These are phyloP conservation scores for Debaryomycetaceae sp. DNA, from an alignment of 1,139 yeast species.

Conservation along the genomic window DNA sequence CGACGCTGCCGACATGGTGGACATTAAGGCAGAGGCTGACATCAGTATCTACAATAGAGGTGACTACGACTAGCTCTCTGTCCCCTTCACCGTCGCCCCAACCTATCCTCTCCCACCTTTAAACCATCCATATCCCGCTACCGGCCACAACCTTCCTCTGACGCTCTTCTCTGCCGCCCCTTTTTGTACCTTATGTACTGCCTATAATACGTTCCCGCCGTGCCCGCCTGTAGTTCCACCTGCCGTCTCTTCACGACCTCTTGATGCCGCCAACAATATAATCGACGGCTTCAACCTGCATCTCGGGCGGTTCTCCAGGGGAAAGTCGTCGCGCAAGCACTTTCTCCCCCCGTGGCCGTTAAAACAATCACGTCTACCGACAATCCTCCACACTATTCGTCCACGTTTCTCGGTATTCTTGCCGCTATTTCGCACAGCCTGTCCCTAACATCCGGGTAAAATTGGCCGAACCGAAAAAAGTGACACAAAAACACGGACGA, in stretches of 20 bases:
- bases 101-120: not conserved
- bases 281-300: not conserved
- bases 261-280: not conserved
- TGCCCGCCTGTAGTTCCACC: not conserved
- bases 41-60: constrained; percentile 88
- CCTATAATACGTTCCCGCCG: not conserved
- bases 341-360: no score
- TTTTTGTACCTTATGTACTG: not conserved
- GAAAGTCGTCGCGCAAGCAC: no score
- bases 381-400: not conserved
- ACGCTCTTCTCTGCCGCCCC: not conserved
- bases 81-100: not conserved
- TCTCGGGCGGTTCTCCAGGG: not conserved
- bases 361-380: no score
- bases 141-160: not conserved
- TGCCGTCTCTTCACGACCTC: not conserved
- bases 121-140: not conserved
- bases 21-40: constrained; percentile 86
- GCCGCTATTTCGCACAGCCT: not conserved
- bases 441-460: not conserved
- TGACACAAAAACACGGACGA: constrained; percentile 6
- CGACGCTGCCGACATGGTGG: constrained; percentile 48
- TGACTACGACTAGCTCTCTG: constrained; percentile 44
- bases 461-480: not conserved
- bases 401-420: not conserved